Evolutionary conservation across 2,329 filamentous ascomycete species (phyloP).

Genomic region (Lachnellula hyalina): DNA sequence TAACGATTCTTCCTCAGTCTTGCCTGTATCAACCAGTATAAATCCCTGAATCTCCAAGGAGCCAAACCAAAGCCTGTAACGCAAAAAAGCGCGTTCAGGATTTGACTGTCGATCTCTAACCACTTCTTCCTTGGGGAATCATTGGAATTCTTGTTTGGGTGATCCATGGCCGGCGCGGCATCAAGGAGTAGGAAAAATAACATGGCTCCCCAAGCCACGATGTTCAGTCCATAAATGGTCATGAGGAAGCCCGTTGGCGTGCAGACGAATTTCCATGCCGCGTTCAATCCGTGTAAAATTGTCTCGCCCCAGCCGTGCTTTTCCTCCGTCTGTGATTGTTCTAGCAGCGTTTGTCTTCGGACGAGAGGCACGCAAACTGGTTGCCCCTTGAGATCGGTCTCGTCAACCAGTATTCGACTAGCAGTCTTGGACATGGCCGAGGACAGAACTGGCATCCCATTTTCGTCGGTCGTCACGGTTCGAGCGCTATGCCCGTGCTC

Average conservation of each 20-base stretch:
- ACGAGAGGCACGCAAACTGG: neutral
- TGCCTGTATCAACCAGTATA: constrained; percentile 65
- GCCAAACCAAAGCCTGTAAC: constrained; percentile 15
- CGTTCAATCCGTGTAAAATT: constrained; percentile 48
- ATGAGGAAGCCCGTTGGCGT: constrained; percentile 73
- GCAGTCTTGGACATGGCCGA: neutral
- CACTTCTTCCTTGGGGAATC: constrained; percentile 69
- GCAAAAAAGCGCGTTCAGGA: constrained; percentile 20
- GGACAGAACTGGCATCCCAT: constrained; percentile 1
- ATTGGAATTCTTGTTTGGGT: constrained; percentile 60
- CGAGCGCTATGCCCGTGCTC: constrained; percentile 11
- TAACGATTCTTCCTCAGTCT: constrained; percentile 45
- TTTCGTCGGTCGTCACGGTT: constrained; percentile 18
- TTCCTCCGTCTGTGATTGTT: constrained; percentile 2
- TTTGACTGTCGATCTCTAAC: constrained; percentile 52
- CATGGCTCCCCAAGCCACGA: constrained; percentile 86
- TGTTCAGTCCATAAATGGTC: constrained; percentile 71
- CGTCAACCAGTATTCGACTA: neutral
- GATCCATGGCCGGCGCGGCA: constrained; percentile 66
- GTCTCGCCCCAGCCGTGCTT: constrained; percentile 44
- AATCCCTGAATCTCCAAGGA: constrained; percentile 53
- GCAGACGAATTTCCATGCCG: constrained; percentile 65
- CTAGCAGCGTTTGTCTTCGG: constrained; percentile 1
- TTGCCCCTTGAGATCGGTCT: neutral
- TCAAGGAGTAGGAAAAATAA: constrained; percentile 79